phyloP scores from a whole-genome alignment of 139 green algal species.

The Penium margaritaceum region DNA sequence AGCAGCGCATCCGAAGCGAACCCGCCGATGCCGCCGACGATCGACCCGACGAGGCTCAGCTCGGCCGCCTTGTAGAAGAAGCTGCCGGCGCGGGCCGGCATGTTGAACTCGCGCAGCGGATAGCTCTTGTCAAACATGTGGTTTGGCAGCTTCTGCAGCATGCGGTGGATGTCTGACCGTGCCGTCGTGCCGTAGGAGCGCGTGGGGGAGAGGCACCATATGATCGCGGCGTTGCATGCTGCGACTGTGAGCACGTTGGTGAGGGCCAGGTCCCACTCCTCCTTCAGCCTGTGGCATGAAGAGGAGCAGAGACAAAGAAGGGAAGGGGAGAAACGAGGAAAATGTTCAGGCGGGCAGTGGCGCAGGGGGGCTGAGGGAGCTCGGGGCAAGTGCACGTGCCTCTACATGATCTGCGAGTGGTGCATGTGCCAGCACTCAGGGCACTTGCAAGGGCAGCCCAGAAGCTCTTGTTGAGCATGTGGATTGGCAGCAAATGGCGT shows the following conservation, averaged over 20 bases:
- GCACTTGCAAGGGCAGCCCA: no score
- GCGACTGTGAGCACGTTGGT: conserved; percentile 76
- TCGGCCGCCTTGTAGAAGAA: conserved; percentile 77
- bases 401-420: no score
- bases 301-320: neutral
- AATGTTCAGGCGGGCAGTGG: neutral
- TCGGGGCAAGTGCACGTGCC: no score
- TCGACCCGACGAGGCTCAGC: conserved; percentile 76
- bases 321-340: neutral
- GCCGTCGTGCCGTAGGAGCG: conserved; percentile 64
- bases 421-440: no score
- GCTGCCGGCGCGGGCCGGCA: conserved; percentile 52
- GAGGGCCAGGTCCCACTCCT: conserved; percentile 80
- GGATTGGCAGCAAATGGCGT: no score
- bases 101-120: conserved; percentile 71
- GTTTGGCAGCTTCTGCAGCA: conserved; percentile 64
- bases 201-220: conserved; percentile 79
- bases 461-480: no score
- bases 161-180: conserved; percentile 78
- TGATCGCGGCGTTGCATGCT: conserved; percentile 69
- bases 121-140: conserved; percentile 74
- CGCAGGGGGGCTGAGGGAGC: neutral
- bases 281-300: conserved; percentile 48
- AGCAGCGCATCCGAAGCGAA: conserved; percentile 11
- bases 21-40: conserved; percentile 48